Conservation (phyloP, 2,329 filamentous ascomycete genomes). For the Malbranchea cinnamomea region DNA sequence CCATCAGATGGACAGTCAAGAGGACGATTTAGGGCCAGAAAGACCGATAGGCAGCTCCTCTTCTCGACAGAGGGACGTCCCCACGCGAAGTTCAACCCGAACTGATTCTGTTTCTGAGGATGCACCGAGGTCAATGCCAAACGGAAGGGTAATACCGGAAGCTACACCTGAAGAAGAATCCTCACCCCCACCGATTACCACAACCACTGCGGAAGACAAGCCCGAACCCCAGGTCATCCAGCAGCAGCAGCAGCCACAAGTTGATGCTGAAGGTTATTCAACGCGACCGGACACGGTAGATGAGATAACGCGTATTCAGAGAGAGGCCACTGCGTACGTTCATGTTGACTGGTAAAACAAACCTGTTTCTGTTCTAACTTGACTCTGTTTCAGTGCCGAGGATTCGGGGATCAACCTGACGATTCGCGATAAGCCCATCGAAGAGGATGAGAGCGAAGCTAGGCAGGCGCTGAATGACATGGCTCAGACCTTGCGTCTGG, state of each 20-base stretch:
- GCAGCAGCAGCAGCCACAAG: conserved; percentile 12
- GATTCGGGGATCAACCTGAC: conserved; percentile 32
- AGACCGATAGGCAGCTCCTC: conserved; percentile 9
- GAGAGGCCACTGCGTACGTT: conserved; percentile 28
- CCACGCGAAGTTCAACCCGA: conserved; percentile 2
- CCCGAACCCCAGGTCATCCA: no score
- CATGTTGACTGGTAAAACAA: background rate
- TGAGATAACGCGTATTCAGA: conserved; percentile 30
- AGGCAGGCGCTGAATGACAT: conserved; percentile 33
- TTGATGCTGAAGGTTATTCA: conserved; percentile 28
- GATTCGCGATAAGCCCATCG: conserved; percentile 35
- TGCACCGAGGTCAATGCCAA: no score
- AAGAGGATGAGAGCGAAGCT: conserved; percentile 35
- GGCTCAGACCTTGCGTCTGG: conserved; percentile 33
- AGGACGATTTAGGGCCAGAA: conserved; percentile 13
- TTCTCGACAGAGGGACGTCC: conserved; percentile 6
- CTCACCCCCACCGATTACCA: no score
- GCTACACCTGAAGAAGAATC: no score
- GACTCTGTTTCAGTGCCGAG: conserved; percentile 18
- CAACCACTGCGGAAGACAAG: no score
- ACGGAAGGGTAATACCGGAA: no score
- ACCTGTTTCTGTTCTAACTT: conserved; percentile 2
- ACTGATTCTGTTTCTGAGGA: no score
- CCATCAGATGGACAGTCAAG: conserved; percentile 14
- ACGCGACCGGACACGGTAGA: conserved; percentile 27